Conservation (phyloP, 768 basidiomycete species). For the Lactarius pseudohatsudake region DNA sequence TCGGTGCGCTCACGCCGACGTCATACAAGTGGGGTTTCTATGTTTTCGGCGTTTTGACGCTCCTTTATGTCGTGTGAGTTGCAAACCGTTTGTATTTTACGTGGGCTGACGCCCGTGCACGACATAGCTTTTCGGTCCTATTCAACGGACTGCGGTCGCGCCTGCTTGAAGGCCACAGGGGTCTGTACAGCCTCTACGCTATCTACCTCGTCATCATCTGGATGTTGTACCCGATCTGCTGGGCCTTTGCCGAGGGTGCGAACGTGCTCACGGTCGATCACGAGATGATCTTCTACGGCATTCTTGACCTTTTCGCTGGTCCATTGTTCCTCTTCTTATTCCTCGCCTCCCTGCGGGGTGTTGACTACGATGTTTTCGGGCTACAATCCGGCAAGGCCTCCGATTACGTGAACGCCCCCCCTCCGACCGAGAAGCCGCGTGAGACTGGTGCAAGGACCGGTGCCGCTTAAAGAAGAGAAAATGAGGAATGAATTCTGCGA, state of each 20-base stretch:
- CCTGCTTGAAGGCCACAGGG: background rate
- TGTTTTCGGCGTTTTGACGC: slow-evolving; percentile 45
- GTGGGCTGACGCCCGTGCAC: slow-evolving; percentile 13
- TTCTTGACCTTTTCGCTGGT: slow-evolving; percentile 44
- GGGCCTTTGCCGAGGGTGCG: slow-evolving; percentile 56
- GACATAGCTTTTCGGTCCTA: background rate
- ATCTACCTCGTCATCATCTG: slow-evolving; percentile 46
- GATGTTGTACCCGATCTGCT: slow-evolving; percentile 56
- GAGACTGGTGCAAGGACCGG: background rate
- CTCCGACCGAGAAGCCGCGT: background rate
- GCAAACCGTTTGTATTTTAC: background rate
- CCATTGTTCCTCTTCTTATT: slow-evolving; percentile 39
- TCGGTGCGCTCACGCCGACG: slow-evolving; percentile 51
- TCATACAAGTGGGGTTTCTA: slow-evolving; percentile 58
- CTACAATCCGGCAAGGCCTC: slow-evolving; percentile 34
- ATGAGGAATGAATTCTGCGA: background rate
- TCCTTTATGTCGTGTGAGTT: slow-evolving; percentile 51
- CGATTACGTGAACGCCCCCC: slow-evolving; percentile 3
- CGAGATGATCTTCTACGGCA: slow-evolving; percentile 59
- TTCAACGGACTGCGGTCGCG: slow-evolving; percentile 3
- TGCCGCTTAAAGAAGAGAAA: background rate
- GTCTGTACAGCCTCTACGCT: background rate
- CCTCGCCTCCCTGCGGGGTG: slow-evolving; percentile 32
- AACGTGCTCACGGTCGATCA: slow-evolving; percentile 49
- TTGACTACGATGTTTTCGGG: slow-evolving; percentile 36